Evolutionary conservation across 2,329 filamentous ascomycete species (phyloP).

Genomic region (Periconia digitata): DNA sequence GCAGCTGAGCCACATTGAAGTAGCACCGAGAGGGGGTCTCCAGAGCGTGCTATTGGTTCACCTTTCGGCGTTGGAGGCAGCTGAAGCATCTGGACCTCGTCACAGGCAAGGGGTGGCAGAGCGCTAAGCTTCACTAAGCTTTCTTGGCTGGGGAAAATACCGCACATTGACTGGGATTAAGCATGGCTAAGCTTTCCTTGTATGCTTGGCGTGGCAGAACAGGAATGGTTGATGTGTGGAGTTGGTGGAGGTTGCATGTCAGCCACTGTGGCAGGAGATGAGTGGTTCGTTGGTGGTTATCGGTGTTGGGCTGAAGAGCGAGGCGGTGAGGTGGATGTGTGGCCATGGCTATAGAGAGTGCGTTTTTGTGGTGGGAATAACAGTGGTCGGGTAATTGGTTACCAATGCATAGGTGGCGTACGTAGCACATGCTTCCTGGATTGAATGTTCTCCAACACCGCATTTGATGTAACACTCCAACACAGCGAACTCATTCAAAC

Average conservation of each 20-base stretch:
- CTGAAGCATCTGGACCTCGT: constrained; percentile 6
- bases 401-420: too few species aligned
- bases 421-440: too few species aligned
- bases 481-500: too few species aligned
- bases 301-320: too few species aligned
- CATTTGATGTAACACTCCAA: too few species aligned
- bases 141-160: constrained; percentile 25
- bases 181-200: constrained; percentile 26
- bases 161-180: constrained; percentile 25
- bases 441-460: too few species aligned
- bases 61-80: neutral
- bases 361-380: too few species aligned
- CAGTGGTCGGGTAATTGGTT: too few species aligned
- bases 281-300: neutral
- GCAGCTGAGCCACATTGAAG: constrained; percentile 3
- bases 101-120: constrained; percentile 12
- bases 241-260: neutral
- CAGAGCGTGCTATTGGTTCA: constrained; percentile 16
- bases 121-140: constrained; percentile 29
- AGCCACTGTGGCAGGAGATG: constrained; percentile 6
- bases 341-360: too few species aligned
- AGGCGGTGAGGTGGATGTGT: too few species aligned
- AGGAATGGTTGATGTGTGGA: neutral
- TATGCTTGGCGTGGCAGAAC: constrained; percentile 22
- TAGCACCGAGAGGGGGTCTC: neutral